Base-by-base conservation (phyloP, 108 stramenopile species). In the Cyclotella atomus region DNA sequence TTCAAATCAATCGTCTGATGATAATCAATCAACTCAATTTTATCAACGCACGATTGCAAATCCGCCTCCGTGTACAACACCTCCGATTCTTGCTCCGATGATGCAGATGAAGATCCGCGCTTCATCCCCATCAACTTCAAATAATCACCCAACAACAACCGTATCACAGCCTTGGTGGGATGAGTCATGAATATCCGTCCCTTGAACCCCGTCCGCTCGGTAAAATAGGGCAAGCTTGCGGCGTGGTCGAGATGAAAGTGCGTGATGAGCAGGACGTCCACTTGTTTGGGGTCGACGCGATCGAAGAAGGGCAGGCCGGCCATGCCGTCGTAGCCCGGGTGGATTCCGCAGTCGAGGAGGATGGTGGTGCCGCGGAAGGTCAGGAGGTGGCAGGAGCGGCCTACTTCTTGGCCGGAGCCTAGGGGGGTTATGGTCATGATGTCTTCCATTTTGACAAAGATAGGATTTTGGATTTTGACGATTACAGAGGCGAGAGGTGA, bases 171-270 rank as follows among this genome's bases (percentile, higher is more conserved):
- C 82, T 97, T 97, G 55, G 99, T 99, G 21, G 98, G 95, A 73
- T 98, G 97, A 1, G 98, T 99, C 97, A 97, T 97, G 83, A 97
- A 97, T 59, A 99, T 86, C 14, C 97, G 73, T 10, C 98, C 99
- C 57, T 81, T 81, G 83, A 99, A 99, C 20, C 84, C 85, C 7
- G 97, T 99, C 79, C 97, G 84, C 70, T 99, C 99, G 17, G 99
- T 99, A 52, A 99, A 87, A 82, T 98, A 98, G 12, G 99, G 99
- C 15, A 99, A 56, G 24, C 89, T 87, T 0, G 96, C 99, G 8
- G 96, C 98, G 76, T 99, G 99, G 83, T 99, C 99, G 35, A 99
- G 73, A 81, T 99, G 99, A 75, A 99, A 99, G 73, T 99, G 99
- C 10, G 95, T 92, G 15, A 98, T 82, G 29, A 97, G 80, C 9